Conservation (phyloP, 2,329 filamentous ascomycete genomes). For the Biscogniauxia mediterranea region DNA sequence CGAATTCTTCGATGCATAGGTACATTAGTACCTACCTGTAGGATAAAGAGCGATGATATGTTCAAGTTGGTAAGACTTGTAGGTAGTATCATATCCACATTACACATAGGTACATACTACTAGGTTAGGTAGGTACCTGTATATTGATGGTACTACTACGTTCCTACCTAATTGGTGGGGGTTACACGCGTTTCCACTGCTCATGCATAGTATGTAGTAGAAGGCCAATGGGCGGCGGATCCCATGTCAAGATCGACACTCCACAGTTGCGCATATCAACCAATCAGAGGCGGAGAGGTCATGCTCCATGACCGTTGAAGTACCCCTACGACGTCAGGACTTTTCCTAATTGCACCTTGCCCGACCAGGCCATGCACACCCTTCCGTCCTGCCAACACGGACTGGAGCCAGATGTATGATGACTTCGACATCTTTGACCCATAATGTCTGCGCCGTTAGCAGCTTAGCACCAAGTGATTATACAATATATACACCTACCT, state of each 20-base stretch:
- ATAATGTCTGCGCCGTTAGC: neutral
- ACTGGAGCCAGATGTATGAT: constrained; percentile 26
- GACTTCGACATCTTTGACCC: constrained; percentile 26
- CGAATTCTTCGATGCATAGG: too few species aligned
- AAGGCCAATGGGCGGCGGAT: constrained; percentile 9
- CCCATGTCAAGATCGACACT: constrained; percentile 23
- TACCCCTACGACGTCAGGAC: constrained; percentile 29
- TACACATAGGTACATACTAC: too few species aligned
- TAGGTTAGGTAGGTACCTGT: neutral
- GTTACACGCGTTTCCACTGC: too few species aligned
- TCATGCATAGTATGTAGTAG: too few species aligned
- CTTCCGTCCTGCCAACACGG: constrained; percentile 6
- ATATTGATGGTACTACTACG: too few species aligned
- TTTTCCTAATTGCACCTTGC: constrained; percentile 11
- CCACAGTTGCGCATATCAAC: constrained; percentile 4
- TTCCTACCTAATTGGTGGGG: too few species aligned
- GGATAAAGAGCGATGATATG: too few species aligned
- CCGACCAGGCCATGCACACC: constrained; percentile 6
- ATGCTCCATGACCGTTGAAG: constrained; percentile 12
- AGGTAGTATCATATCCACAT: too few species aligned
- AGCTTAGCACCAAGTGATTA: neutral
- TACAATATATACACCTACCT: neutral
- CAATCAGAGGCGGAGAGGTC: constrained; percentile 14
- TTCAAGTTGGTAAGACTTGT: too few species aligned
- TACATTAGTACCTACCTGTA: too few species aligned